Evolutionary conservation across 805 yeast species (phyloP).

Genomic region (Wickerhamiella brachini): DNA sequence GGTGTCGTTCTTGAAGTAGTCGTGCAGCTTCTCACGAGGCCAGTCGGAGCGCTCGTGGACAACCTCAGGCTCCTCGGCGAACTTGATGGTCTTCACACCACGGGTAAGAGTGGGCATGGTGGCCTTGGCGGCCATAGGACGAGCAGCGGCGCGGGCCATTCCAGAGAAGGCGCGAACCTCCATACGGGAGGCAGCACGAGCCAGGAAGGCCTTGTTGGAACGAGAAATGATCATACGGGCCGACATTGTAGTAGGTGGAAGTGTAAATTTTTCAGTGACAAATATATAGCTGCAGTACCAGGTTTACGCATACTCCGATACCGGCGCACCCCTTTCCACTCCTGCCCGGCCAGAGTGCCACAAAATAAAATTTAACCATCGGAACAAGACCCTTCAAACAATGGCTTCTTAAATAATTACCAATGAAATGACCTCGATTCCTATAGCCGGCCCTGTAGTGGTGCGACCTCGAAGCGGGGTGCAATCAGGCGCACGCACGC

Average conservation of each 20-base stretch:
- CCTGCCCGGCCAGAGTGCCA: not conserved
- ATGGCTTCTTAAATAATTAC: too few relatives aligned
- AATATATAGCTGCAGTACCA: not conserved
- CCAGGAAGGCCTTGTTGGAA: slow-evolving; percentile 21
- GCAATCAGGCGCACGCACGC: not conserved
- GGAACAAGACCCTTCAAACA: too few relatives aligned
- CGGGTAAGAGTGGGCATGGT: slow-evolving; percentile 50
- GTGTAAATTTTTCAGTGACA: not conserved
- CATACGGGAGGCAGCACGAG: slow-evolving; percentile 37
- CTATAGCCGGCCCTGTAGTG: not conserved
- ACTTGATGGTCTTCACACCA: slow-evolving; percentile 93
- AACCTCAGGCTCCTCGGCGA: slow-evolving; percentile 81
- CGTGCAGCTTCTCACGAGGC: slow-evolving; percentile 93
- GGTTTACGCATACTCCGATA: not conserved
- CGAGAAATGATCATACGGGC: slow-evolving; percentile 20
- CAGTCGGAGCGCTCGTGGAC: slow-evolving; percentile 99
- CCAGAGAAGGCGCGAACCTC: slow-evolving; percentile 49
- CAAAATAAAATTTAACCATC: too few relatives aligned
- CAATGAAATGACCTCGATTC: too few relatives aligned
- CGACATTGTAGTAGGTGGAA: slow-evolving; percentile 13
- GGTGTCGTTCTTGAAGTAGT: slow-evolving; percentile 96
- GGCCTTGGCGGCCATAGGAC: slow-evolving; percentile 22
- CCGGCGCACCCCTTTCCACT: not conserved
- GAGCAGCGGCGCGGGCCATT: slow-evolving; percentile 28
- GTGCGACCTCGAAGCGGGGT: not conserved